Base-by-base conservation (phyloP, 768 basidiomycete genomes). In the Phlegmacium glaucopus region DNA sequence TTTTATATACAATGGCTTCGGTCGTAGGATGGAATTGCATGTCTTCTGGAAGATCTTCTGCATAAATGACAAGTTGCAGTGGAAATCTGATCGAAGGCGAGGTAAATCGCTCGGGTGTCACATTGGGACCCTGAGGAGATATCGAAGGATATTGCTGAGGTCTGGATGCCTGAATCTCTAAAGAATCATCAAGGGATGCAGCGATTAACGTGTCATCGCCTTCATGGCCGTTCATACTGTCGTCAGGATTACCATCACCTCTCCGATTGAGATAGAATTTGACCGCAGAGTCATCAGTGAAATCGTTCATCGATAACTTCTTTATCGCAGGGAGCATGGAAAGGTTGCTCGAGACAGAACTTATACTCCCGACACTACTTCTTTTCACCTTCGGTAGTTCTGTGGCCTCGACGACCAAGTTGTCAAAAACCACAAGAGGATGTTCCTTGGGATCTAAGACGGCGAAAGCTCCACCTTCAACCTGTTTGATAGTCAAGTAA, bases 321-420 rank as follows among this genome's bases (percentile, higher is more conserved):
- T 82, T 85, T 66, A 98, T 99, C 12, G 96, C 94, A 13, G 95
- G 94, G 61, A 97, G 91, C 80, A 90, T 86, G 4, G 88, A 90
- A 22, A 98, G 74, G 61, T 94, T 94, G 61, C 90, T 94, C 28
- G 87, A 78, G 17, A 99, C 74, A n/a, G 92, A 94, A 58, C 84
- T 92, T 56, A 99, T 94, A 62, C 91, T 94, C 32, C 93, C 90
- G 45, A 97, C 82, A 51, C 89, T 92, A 55, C 90, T 93, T 48
- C 95, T 73, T 69, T 97, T 97, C 45, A 99, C 90, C 54, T 88
- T 90, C 5, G 90, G 87, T 49, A 85, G 66, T 67, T 83, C 84
- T 78, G 77, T 75, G n/a, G 89, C 85, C 30, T 85, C 83, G 54
- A 89, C 83, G 6, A 88, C 83, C 4, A 94, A 78, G 26, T 77